Evolutionary conservation across 345 rosid genomes (phyloP).

Genomic region (Linum tenue): DNA sequence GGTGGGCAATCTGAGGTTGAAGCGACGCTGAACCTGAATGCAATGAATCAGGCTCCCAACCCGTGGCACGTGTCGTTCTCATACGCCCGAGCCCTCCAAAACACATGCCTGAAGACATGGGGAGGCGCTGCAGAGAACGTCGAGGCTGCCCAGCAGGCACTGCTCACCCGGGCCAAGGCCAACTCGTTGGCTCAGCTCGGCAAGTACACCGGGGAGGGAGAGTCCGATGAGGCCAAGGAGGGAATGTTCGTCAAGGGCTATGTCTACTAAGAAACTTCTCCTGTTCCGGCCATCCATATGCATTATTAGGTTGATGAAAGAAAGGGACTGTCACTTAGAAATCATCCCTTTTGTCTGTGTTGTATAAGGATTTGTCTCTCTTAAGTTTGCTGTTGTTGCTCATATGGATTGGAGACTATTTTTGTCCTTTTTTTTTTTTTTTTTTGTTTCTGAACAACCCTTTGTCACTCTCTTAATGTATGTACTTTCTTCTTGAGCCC

Average conservation of each 20-base stretch:
- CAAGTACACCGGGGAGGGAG: conserved; percentile 80
- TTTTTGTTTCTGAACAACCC: no score
- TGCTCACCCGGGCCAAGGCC: conserved; percentile 69
- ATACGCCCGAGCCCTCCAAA: conserved; percentile 91
- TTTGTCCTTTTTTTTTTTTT: no score
- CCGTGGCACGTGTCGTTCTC: conserved; percentile 99
- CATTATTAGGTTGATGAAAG: no score
- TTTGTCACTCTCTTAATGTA: no score
- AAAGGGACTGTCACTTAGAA: no score
- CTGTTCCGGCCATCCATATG: neutral
- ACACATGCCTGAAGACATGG: conserved; percentile 93
- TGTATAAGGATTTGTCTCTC: no score
- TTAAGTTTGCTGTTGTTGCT: no score
- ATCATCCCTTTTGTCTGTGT: no score
- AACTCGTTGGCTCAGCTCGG: conserved; percentile 96
- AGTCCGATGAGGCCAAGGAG: conserved; percentile 86
- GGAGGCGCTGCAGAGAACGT: conserved; percentile 83
- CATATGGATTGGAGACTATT: no score
- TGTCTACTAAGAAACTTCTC: conserved; percentile 28
- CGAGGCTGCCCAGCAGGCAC: conserved; percentile 61
- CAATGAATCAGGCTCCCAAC: conserved; percentile 86
- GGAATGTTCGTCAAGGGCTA: conserved; percentile 93
- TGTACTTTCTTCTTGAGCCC: no score
- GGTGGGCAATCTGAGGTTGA: conserved; percentile 99
- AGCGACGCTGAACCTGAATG: conserved; percentile 90